These are phyloP conservation scores for Fremontodendron californicum DNA, from an alignment of 345 rosid genomes.

Conservation along the genomic window DNA sequence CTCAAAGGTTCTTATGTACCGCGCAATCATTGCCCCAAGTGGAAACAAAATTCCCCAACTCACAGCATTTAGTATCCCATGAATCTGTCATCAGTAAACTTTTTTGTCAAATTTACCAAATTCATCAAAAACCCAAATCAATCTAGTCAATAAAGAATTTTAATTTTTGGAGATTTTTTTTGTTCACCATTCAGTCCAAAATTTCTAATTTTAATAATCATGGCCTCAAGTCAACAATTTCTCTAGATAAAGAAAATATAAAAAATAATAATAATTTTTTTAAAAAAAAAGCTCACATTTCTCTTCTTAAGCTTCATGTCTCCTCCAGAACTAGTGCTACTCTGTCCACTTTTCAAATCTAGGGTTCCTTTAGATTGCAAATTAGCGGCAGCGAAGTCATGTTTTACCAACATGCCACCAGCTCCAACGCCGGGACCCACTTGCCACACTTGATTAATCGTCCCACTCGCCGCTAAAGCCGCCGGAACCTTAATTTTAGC, in stretches of 20 bases:
- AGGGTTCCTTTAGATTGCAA: conserved; percentile 32
- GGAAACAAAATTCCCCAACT: conserved; percentile 92
- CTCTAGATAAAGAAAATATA: not conserved
- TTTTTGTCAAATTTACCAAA: not conserved
- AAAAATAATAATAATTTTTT: not conserved
- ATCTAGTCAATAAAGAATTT: not conserved
- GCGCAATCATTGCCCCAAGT: conserved; percentile 57
- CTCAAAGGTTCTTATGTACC: conserved; percentile 61
- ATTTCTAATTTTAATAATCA: not conserved
- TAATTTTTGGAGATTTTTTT: no score
- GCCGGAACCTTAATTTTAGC: conserved; percentile 64
- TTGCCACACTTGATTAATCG: conserved; percentile 83
- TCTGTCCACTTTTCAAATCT: conserved; percentile 29
- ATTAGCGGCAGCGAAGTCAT: conserved; percentile 29
- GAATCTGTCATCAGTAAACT: conserved; percentile 47
- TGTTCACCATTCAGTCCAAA: not conserved
- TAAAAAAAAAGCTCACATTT: conserved; percentile 39
- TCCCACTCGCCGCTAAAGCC: conserved; percentile 37
- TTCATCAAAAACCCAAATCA: not conserved
- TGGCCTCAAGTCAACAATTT: not conserved
- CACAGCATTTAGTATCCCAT: conserved; percentile 75
- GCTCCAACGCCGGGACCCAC: conserved; percentile 45
- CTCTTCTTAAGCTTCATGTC: conserved; percentile 43
- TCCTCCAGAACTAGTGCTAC: conserved; percentile 16
- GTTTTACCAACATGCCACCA: conserved; percentile 19